Evolutionary conservation across 31 red algal genomes (phyloP).

Genomic region (Endocladia muricata): DNA sequence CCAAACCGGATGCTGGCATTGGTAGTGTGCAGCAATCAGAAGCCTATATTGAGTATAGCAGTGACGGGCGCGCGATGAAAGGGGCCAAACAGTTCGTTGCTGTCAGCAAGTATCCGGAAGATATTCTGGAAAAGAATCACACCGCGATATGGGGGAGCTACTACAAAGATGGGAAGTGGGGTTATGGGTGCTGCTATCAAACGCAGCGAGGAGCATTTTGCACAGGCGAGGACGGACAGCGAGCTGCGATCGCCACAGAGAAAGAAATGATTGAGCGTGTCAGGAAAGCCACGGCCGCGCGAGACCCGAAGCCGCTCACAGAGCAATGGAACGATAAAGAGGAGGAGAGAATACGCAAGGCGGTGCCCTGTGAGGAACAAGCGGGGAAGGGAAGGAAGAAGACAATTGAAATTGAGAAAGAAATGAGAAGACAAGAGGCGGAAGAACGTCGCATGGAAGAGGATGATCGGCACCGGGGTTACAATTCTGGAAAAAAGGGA

Average conservation of each 20-base stretch:
- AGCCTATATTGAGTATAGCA: constrained; percentile 50
- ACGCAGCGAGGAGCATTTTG: constrained; percentile 56
- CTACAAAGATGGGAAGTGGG: constrained; percentile 68
- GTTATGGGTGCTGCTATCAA: constrained; percentile 79
- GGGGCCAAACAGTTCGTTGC: constrained; percentile 6
- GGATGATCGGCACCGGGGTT: constrained; percentile 21
- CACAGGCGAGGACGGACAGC: constrained; percentile 62
- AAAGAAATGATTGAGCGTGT: constrained; percentile 50
- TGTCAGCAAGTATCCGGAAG: constrained; percentile 78
- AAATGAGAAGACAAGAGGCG: constrained; percentile 35
- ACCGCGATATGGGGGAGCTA: constrained; percentile 76
- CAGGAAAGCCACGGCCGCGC: constrained; percentile 33
- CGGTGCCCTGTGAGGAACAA: constrained; percentile 1
- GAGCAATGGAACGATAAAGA: constrained; percentile 35
- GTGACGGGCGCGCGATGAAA: constrained; percentile 26
- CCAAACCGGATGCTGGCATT: constrained; percentile 31
- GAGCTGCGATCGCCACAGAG: constrained; percentile 51
- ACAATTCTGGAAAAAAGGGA: constrained; percentile 14
- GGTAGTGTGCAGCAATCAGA: constrained; percentile 38
- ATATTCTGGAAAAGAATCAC: constrained; percentile 74
- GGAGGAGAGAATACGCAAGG: constrained; percentile 5
- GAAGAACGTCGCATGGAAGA: constrained; percentile 4
- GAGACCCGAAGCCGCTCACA: constrained; percentile 30
- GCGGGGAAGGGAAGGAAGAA: constrained; percentile 15
- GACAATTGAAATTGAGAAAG: constrained; percentile 40